A percentile compares a stretch with the other conserved stretches of the same genome.
phyloP scores from a whole-genome alignment of 208 protist genomes.

The Wallacemonas sp. region DNA sequence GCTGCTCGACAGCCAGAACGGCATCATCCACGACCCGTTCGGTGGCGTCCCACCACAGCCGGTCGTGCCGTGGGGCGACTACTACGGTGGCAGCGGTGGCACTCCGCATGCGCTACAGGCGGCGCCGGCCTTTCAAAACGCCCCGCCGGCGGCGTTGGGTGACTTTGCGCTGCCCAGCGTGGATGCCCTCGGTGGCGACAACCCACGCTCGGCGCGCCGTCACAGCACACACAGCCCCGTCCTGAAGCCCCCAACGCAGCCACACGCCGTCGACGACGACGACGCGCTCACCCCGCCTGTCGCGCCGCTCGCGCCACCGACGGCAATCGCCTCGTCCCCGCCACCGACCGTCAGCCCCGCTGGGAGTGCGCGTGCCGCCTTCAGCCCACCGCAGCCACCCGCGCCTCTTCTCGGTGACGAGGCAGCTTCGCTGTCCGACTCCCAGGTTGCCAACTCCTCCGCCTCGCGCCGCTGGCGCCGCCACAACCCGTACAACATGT shows the following conservation, averaged over 20 bases:
- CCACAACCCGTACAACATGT: constrained; percentile 1
- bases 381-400: background rate
- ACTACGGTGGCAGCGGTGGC: too few relatives aligned
- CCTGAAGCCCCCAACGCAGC: too few relatives aligned
- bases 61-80: constrained; percentile 4
- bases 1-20: constrained; percentile 14
- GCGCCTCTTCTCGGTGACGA: background rate
- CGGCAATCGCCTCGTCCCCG: background rate
- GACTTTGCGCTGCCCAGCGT: too few relatives aligned
- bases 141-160: too few relatives aligned
- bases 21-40: background rate
- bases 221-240: too few relatives aligned
- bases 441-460: background rate
- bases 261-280: background rate
- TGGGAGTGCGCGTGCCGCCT: background rate
- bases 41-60: background rate
- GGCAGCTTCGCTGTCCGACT: background rate
- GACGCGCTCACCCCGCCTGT: background rate
- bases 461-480: constrained; percentile 2
- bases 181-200: too few relatives aligned
- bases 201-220: too few relatives aligned
- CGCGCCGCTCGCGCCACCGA: background rate
- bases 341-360: background rate
- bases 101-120: too few relatives aligned
- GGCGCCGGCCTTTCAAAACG: too few relatives aligned